phyloP scores from a whole-genome alignment of 2,329 filamentous ascomycete genomes.

The Seiridium unicorne region DNA sequence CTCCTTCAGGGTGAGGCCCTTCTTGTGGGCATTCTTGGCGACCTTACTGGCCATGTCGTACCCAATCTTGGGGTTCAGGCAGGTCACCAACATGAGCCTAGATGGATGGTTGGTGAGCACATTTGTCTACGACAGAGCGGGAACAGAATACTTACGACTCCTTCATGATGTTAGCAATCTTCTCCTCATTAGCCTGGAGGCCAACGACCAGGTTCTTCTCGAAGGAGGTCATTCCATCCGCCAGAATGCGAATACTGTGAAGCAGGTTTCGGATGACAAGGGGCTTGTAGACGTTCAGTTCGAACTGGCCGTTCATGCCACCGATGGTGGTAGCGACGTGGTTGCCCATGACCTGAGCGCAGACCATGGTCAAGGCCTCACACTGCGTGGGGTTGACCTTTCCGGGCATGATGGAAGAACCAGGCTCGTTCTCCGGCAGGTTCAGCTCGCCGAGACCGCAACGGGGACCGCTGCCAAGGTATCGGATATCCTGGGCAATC shows the following conservation, averaged over 20 bases:
- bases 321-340: conserved; percentile 89
- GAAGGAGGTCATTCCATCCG: conserved; percentile 93
- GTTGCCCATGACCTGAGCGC: conserved; percentile 97
- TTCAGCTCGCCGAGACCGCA: conserved; percentile 92
- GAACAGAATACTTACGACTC: conserved; percentile 69
- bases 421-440: conserved; percentile 96
- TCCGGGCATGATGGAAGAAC: conserved; percentile 97
- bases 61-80: conserved; percentile 94
- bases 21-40: conserved; percentile 98
- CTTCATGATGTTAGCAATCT: conserved; percentile 86
- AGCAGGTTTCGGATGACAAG: conserved; percentile 93
- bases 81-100: conserved; percentile 96
- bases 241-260: conserved; percentile 83
- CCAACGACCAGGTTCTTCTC: conserved; percentile 89
- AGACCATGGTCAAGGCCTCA: conserved; percentile 96
- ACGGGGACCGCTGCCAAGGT: conserved; percentile 91
- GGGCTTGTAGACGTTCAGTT: conserved; percentile 98
- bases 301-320: conserved; percentile 97
- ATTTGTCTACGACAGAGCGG: neutral
- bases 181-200: conserved; percentile 88
- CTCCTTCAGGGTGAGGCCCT: conserved; percentile 90
- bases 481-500: conserved; percentile 97
- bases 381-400: conserved; percentile 99
- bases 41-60: conserved; percentile 98
- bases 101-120: conserved; percentile 7